Evolutionary conservation across 1,139 yeast species (phyloP), one percentile per base, ranked within the genome.

Genomic region (Candida glucosophila): DNA sequence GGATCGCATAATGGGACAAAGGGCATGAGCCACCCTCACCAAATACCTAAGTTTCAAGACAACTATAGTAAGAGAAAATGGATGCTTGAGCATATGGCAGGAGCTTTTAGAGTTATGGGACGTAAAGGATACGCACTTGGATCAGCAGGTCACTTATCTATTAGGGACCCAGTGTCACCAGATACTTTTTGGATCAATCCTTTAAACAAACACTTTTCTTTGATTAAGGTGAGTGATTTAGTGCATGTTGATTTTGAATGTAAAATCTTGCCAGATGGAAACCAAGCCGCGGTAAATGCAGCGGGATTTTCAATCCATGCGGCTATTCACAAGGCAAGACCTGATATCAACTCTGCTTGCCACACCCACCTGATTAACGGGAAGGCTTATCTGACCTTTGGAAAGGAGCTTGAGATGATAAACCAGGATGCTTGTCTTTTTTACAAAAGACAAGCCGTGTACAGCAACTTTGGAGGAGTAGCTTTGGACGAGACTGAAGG

Each of bases 261-360:
- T 19, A 72, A 77, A 31, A 63, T 80, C 15, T 63, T 77, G 39
- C 55, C 60, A 1, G 85, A 78, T 26, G 86, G 86, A 1, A 68
- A 75, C 36, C 70, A 67, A 37, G 61, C 56, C 12, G 77, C 88
- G 2, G 71, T 81, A 32, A 81, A 81, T 44, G 73, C 80, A 15
- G 92, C 93, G 2, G 93, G 93, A 0, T 81, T 80, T 56, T 72
- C 75, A 33, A 81, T 81, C 50, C 93, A 81, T 43, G 72, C 81
- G 1, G 86, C 82, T 11, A 48, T 81, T 19, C 93, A 81, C 55
- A 67, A 65, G 44, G 80, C 83, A 5, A 66, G 92, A 33, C 90
- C 88, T 2, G 88, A 81, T 39, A 77, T 81, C 12, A 60, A 73
- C 40, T 90, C 92, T 13, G 92, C 92, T 3, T 78, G 90, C 44